Percentiles rank a stretch among this genome's conserved stretches.
Evolutionary conservation across 2,329 filamentous ascomycete species (phyloP).

Genomic region (Botryotinia globosa): DNA sequence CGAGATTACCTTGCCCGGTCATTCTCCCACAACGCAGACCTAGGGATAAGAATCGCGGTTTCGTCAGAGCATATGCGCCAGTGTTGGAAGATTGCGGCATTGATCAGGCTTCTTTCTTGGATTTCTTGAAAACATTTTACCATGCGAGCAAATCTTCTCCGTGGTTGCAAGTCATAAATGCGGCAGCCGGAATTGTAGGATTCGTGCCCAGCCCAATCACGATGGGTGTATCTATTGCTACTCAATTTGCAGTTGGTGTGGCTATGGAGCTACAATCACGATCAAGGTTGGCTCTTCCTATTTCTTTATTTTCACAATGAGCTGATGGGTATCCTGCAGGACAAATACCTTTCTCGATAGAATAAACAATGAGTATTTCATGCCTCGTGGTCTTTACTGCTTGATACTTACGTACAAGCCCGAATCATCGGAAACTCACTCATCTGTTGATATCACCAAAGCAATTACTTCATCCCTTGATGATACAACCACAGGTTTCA

Average conservation of each 20-base stretch:
- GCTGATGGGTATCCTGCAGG: slow-evolving; percentile 24
- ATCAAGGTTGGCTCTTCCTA: slow-evolving; percentile 25
- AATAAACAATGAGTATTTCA: slow-evolving; percentile 56
- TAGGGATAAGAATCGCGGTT: slow-evolving; percentile 47
- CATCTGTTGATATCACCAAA: slow-evolving; percentile 39
- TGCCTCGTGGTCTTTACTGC: slow-evolving; percentile 53
- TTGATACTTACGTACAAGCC: slow-evolving; percentile 55
- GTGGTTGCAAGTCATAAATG: slow-evolving; percentile 44
- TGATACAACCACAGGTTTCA: slow-evolving; percentile 26
- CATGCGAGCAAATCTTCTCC: slow-evolving; percentile 42
- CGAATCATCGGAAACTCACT: slow-evolving; percentile 31
- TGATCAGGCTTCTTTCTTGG: slow-evolving; percentile 47
- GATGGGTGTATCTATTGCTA: slow-evolving; percentile 44
- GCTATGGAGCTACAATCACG: slow-evolving; percentile 40
- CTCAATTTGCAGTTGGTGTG: slow-evolving; percentile 44
- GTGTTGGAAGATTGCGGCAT: slow-evolving; percentile 47
- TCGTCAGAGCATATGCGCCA: slow-evolving; percentile 53
- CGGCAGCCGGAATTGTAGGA: slow-evolving; percentile 40
- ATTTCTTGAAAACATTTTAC: slow-evolving; percentile 49
- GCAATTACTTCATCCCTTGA: slow-evolving; percentile 40
- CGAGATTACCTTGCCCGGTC: slow-evolving; percentile 44
- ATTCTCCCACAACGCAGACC: slow-evolving; percentile 53
- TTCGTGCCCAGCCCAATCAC: slow-evolving; percentile 43
- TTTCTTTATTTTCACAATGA: background rate
- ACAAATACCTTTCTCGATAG: slow-evolving; percentile 53